Conservation (phyloP, 2,329 filamentous ascomycete species). For the Coniochaeta prunicola region DNA sequence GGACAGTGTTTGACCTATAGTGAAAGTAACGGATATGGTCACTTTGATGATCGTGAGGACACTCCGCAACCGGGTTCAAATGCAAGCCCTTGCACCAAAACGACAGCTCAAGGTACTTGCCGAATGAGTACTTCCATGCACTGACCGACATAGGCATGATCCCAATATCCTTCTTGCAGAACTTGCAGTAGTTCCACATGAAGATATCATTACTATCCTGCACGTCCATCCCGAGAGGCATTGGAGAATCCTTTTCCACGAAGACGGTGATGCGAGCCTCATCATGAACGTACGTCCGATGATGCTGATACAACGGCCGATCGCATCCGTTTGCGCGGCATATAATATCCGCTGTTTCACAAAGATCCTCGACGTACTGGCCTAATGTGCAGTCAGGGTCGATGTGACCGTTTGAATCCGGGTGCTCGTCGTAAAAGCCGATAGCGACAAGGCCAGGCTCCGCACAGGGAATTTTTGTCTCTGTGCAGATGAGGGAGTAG, state of each 20-base stretch:
- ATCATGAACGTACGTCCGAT: constrained; percentile 94
- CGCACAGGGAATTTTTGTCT: constrained; percentile 85
- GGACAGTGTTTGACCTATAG: constrained; percentile 74
- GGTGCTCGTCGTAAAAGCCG: constrained; percentile 88
- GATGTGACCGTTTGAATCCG: constrained; percentile 54
- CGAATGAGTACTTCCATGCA: constrained; percentile 97
- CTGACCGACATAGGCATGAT: constrained; percentile 86
- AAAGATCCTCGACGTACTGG: constrained; percentile 90
- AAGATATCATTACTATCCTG: constrained; percentile 58
- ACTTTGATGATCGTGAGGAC: constrained; percentile 84
- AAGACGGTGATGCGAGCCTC: constrained; percentile 90
- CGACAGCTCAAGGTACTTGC: constrained; percentile 93
- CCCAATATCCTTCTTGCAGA: constrained; percentile 84
- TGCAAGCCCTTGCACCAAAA: constrained; percentile 89
- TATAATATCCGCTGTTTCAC: constrained; percentile 64
- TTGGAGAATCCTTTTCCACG: constrained; percentile 55
- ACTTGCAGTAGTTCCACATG: constrained; percentile 97
- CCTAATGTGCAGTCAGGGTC: constrained; percentile 87
- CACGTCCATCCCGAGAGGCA: constrained; percentile 50
- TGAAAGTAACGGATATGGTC: constrained; percentile 93
- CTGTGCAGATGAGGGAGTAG: constrained; percentile 88
- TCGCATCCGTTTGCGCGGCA: constrained; percentile 84
- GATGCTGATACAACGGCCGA: constrained; percentile 83
- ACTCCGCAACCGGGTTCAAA: constrained; percentile 61
- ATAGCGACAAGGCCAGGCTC: constrained; percentile 87